phyloP scores from a whole-genome alignment of 768 basidiomycete species.

The Fomitopsis serialis region DNA sequence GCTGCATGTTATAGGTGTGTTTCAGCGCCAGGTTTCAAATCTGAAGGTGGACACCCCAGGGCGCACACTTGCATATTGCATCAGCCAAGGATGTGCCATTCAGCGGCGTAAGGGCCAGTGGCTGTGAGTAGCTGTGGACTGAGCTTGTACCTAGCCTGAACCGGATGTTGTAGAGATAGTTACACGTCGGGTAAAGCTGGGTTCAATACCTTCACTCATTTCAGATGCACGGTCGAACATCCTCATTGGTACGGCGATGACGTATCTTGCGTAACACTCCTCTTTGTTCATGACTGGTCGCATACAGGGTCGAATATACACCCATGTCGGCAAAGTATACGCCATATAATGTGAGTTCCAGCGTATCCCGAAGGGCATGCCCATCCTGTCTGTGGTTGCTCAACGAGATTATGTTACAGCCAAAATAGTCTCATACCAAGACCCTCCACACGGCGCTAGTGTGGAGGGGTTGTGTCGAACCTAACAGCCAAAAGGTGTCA shows the following conservation, averaged over 20 bases:
- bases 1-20: conserved; percentile 5
- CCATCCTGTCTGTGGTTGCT: too few species aligned
- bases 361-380: too few species aligned
- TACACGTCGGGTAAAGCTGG: conserved; percentile 65
- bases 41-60: too few species aligned
- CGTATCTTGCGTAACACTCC: background rate
- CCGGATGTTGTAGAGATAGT: conserved; percentile 38
- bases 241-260: conserved; percentile 29
- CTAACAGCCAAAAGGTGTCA: too few species aligned
- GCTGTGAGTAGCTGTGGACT: conserved; percentile 46
- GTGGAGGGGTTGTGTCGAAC: too few species aligned
- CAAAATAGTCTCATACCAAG: too few species aligned
- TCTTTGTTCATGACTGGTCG: background rate
- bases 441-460: too few species aligned
- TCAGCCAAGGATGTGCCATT: conserved; percentile 63
- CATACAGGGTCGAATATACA: background rate
- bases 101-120: conserved; percentile 68
- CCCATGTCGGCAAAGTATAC: background rate
- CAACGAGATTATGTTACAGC: too few species aligned
- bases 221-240: conserved; percentile 46
- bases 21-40: too few species aligned
- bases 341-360: background rate
- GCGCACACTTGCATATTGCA: background rate
- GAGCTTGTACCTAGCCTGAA: background rate
- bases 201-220: conserved; percentile 77